Evolutionary conservation across 345 rosid species (phyloP), one percentile per base, ranked within the genome.

Genomic region (Corchorus capsularis): DNA sequence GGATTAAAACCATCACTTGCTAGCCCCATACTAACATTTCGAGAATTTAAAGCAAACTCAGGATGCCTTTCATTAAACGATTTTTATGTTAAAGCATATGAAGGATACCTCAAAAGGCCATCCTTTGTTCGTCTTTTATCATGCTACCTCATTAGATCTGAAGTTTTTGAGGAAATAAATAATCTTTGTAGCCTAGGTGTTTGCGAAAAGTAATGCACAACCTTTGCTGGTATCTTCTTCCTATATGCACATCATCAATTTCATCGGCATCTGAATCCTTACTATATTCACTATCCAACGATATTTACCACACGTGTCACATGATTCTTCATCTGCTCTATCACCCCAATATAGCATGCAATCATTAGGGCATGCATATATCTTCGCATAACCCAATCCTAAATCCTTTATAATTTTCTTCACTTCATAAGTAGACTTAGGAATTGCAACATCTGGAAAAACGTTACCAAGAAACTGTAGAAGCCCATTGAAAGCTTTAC

Each of bases 71-170:
- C 47, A 20, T 74, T 69, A 46, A 79, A 79, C 1, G 57, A 4
- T 39, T 79, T 67, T 70, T 75, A 79, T 1, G 78, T 65, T 5
- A 7, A 10, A 3, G 68, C 27, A 74, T 74, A 63, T 16, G 41
- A 52, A 27, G 70, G 70, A 43, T 79, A 78, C 16, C 70, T 45
- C 20, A 68, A 9, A 3, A 14, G 6, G 0, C 56, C 43, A 56
- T 74, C 52, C 32, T 66, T 16, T 10, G 10, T 8, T 11, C 61
- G 52, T 4, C 12, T 27, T 20, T 63, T 72, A 17, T 69, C 20
- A 69, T 79, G 77, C 78, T 78, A 74, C 15, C 61, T 19, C 74
- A 79, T 79, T 2, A 17, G 13, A 13, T 2, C 5, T 1, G 76
- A 49, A 17, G 59, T 41, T 5, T 70, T 4, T 5, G 3, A n/a